Evolutionary conservation across 1,284 basidiomycete genomes (phyloP), one percentile per base, ranked within the genome.

Genomic region (Ceratobasidium sp.): DNA sequence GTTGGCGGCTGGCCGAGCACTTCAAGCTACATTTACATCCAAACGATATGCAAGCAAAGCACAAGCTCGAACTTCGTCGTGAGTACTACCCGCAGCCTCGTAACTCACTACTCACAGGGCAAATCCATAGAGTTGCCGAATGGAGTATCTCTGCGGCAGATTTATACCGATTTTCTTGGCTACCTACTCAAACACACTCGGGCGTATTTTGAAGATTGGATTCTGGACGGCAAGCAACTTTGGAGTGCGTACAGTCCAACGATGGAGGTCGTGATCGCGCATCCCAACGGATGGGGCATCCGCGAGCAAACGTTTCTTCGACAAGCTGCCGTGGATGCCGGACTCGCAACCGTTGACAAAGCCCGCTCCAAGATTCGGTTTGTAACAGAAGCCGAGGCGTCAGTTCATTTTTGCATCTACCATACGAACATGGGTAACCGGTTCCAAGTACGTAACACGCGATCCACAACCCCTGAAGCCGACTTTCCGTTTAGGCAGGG

Each of bases 341-440:
- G 67, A 13, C 49, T 69, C 13, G 22, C 20, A 17, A 29, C 13
- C n/a, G 8, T 45, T 1, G 29, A 52, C 5, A 25, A 50, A 5
- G 35, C 69, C 12, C 20, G 29, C 40, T 35, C 20, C 20, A 56
- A 38, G 10, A 53, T 69, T 8, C 42, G 58, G 5, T 73, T 73
- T 34, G 56, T 73, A 7, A 65, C 65, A 2, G 72, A 73, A 47
- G 72, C 60, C 0, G 72, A 73, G 53, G 72, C 72, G 10, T 70
- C 69, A 1, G 72, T 73, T 7, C 72, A 73, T 55, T 73, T 71
- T 29, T 69, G 57, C 10, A 57, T 73, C 25, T 53, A 68, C 17
- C 49, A 73, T 20, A 70, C 69, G 13, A 68, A 72, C 27, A 45
- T 70, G 10, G 70, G 58, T 1, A 62, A 13, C 40, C 50, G 70